phyloP scores from a whole-genome alignment of 73 alveolate genomes.

The Paraurostyla sp. region DNA sequence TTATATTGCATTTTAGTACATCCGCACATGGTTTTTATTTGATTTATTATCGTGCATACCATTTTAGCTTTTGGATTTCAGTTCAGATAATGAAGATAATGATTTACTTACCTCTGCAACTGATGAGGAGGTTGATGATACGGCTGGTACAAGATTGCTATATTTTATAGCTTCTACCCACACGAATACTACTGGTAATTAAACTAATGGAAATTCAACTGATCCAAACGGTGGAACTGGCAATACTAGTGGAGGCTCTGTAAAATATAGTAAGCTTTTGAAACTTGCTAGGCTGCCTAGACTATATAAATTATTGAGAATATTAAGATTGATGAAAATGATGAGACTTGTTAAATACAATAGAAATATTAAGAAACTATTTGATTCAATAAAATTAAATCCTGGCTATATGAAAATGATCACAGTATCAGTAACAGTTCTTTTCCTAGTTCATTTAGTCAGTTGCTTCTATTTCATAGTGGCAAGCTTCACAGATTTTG shows the following conservation, averaged over 20 bases:
- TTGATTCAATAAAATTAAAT: conserved; percentile 61
- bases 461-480: conserved; percentile 73
- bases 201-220: background rate
- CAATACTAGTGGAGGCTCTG: conserved; percentile 7
- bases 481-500: conserved; percentile 55
- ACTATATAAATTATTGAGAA: conserved; percentile 66
- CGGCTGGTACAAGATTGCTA: conserved; percentile 1
- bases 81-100: background rate
- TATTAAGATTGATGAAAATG: conserved; percentile 62
- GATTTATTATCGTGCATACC: conserved; percentile 66
- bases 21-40: conserved; percentile 69
- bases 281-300: conserved; percentile 71
- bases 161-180: background rate
- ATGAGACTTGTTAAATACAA: conserved; percentile 60
- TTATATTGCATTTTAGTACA: conserved; percentile 46
- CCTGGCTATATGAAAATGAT: conserved; percentile 71
- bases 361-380: conserved; percentile 34
- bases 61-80: conserved; percentile 29
- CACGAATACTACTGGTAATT: background rate
- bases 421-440: conserved; percentile 61
- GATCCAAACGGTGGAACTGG: conserved; percentile 58
- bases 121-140: background rate
- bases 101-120: background rate
- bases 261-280: conserved; percentile 39
- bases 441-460: conserved; percentile 68